Conservation (phyloP, 2,329 filamentous ascomycete species). For the Penicillium sp. region DNA sequence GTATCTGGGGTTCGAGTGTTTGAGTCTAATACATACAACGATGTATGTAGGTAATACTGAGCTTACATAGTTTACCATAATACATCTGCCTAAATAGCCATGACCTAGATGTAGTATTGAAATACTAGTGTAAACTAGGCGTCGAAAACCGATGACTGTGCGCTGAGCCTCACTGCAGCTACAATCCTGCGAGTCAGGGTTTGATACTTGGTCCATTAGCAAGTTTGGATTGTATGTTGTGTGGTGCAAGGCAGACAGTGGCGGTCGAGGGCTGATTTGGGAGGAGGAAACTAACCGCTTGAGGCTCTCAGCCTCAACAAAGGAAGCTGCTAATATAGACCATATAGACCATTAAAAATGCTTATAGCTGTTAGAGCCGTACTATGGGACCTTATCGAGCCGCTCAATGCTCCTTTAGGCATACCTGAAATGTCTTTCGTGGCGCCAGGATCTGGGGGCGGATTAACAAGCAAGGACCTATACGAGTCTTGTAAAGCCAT, state of each 20-base stretch:
- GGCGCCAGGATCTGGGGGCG: not conserved
- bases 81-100: not conserved
- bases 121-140: not conserved
- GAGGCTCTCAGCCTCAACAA: not conserved
- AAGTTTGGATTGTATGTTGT: not conserved
- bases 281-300: not conserved
- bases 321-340: not conserved
- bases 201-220: not conserved
- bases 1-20: not conserved
- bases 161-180: not conserved
- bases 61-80: not conserved
- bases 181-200: not conserved
- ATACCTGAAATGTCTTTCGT: not conserved
- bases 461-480: not conserved
- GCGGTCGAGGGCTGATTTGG: not conserved
- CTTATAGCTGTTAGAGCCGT: not conserved
- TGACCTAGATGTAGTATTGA: not conserved
- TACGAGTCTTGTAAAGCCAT: not conserved
- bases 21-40: not conserved
- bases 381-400: not conserved
- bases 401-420: not conserved
- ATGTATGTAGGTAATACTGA: too few species aligned
- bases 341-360: not conserved
- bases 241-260: not conserved
- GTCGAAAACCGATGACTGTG: not conserved